A percentile compares a stretch with the other conserved stretches of the same genome.
These are phyloP conservation scores for Kewa caespitosa DNA, from an alignment of 179 eudicot genomes.

Conservation along the genomic window DNA sequence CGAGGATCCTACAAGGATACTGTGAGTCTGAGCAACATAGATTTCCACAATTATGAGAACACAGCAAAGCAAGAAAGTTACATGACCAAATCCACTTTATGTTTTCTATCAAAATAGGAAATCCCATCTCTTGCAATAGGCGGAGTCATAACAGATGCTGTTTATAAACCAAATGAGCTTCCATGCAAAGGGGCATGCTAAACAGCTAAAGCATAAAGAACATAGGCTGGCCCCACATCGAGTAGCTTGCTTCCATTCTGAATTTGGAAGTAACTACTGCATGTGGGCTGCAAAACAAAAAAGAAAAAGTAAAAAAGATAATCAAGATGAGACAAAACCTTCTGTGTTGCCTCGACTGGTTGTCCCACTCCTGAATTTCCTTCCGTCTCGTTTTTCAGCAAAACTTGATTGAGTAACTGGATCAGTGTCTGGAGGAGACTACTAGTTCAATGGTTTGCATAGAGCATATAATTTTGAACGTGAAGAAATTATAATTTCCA, in stretches of 20 bases:
- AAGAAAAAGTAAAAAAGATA: too few species aligned
- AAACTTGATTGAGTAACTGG: constrained; percentile 2
- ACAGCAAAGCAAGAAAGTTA: too few species aligned
- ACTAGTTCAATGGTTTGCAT: not conserved
- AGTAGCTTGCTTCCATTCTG: not conserved
- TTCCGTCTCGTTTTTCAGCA: not conserved
- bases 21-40: too few species aligned
- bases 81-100: too few species aligned
- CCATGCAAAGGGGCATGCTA: not conserved
- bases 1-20: too few species aligned
- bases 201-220: not conserved
- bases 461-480: not conserved
- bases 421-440: not conserved
- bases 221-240: not conserved
- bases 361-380: constrained; percentile 1
- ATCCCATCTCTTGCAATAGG: too few species aligned
- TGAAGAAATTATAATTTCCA: not conserved
- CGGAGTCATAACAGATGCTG: not conserved
- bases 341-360: not conserved
- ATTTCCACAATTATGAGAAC: too few species aligned
- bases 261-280: not conserved
- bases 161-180: not conserved
- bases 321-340: not conserved
- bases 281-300: not conserved
- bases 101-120: too few species aligned